Base-by-base conservation (phyloP, 441 rosid species). In the Bocquillonia castaneifolia region DNA sequence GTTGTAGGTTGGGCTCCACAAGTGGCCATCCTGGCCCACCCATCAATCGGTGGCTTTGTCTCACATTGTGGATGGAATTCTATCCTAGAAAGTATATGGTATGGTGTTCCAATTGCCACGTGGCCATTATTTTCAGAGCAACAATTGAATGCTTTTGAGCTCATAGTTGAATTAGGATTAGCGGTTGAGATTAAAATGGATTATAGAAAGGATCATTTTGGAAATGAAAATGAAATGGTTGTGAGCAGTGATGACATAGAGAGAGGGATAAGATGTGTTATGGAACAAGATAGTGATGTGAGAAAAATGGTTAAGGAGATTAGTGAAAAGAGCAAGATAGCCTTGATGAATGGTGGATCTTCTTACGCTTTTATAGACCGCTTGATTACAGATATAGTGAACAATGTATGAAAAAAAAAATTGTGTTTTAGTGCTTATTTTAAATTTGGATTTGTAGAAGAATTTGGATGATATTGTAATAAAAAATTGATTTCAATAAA, bases 41-140 rank as follows among this genome's bases (percentile, higher is more conserved):
- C 9, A 10, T 32, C 54, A 47, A 45, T 63, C 10, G 55, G 66
- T 26, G 66, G 66, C 3, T 63, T 63, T 45, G 55, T 45, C 8
- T 63, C 55, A 8, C 66, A 63, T 29, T 29, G 55, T 47, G 66
- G 66, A 8, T 63, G 66, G 66, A 63, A 63, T 63, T 63, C 66
- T 5, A 28, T 45, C 18, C 40, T 44, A 9, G 66, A 63, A 40
- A 63, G 66, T 40, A 0, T 63, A 45, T 47, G 66, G 54, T 63
- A 45, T 18, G 66, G 55, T 26, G 66, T 63, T 45, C 66, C 66
- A 18, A 63, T 63, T 29, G 66, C 66, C 55, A 63, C 55, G 55
- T 63, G 66, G 66, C 66, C 55, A 5, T 44, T 63, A 7, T 63
- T 17, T 45, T 15, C 54, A 10, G 66, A 63, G 52, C 66, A 63